Evolutionary conservation across 106 monocot genomes (phyloP), one percentile per base, ranked within the genome.

Genomic region (Dendrobium officinale): DNA sequence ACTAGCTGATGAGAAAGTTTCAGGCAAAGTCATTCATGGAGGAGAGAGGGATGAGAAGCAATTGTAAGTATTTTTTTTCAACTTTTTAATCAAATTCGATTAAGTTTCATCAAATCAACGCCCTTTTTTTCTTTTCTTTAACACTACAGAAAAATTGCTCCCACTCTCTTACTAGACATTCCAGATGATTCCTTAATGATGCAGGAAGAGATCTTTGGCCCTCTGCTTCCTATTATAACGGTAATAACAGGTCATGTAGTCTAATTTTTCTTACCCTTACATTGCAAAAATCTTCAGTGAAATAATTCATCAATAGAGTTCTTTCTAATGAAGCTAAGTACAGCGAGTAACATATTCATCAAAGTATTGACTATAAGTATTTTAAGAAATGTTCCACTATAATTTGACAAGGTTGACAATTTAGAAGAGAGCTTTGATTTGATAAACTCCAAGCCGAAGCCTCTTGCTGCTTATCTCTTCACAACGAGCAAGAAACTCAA

Each of bases 181-280:
- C 90, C 93, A n/a, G 77, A 79, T 66, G 90, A 93, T 85, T 78
- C 93, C 20, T 9, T 68, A 26, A 84, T 93, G 43, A 93, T 93
- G 93, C 81, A 85, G 66, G 88, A 88, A 5, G 93, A 93, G 74
- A 90, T 93, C 73, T 93, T 93, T 79, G 93, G 93, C 45, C 93
- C 93, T 31, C 82, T 90, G 45, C 86, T 93, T 76, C 90, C 90
- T 29, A 88, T 93, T 67, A 18, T 90, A 37, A 86, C 85, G 40
- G 93, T 93, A 70, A 79, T 81, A 64, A 37, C 37, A 37, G 37
- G 37, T 37, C 3, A 37, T 22, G 7, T 24, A 7, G 5, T 64
- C 59, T 4, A n/a, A 26, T 9, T 64, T 7, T 64, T 64, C 24
- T 64, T 37, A 37, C 37, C 37, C 37, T 37, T 37, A 37, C 37